Evolutionary conservation across 805 yeast species (phyloP), one percentile per base, ranked within the genome.

Genomic region (Candida verbasci): DNA sequence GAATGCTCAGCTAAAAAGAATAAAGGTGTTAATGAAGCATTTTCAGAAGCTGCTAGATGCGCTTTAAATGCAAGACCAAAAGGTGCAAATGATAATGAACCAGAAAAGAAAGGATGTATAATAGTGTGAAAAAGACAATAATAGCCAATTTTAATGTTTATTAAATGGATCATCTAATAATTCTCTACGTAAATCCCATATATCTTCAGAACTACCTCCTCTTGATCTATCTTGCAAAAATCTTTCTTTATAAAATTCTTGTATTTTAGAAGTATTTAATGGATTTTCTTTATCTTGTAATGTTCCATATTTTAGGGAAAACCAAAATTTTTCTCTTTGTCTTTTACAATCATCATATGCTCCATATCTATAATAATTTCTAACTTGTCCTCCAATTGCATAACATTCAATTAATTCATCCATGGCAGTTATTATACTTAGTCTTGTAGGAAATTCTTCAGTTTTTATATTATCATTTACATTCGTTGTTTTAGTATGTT

Each of bases 21-120:
- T 61, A 78, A 95, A 54, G 98, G 98, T 47, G 98, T 93, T n/a
- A 93, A 94, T 55, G 98, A 93, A 65, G 97, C 97, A 8, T 93
- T 93, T 58, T 88, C 97, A 0, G 98, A 93, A 64, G 98, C 97
- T 29, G 96, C 97, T 6, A 80, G 98, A 58, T 89, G 95, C 53
- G 97, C 97, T 2, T 71, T 91, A 48, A 82, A 85, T 44, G 95
- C 95, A 10, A 86, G 78, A 54, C 85, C 95, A 34, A 86, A 80
- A 63, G 91, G 89, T 37, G 78, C 77, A 34, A 65, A 66, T 43
- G 74, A 70, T 38, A 72, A 69, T 37, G 69, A 63, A 44, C 62
- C 60, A 16, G 68, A 65, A 35, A 57, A 57, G 41, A 65, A 63
- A 49, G 48, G 62, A 24, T 67, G 73, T 50, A 53, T 60, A 27